Evolutionary conservation across 129 eudicot genomes (phyloP), one percentile per base, ranked within the genome.

Genomic region (Rutidosis leptorrhynchoides): DNA sequence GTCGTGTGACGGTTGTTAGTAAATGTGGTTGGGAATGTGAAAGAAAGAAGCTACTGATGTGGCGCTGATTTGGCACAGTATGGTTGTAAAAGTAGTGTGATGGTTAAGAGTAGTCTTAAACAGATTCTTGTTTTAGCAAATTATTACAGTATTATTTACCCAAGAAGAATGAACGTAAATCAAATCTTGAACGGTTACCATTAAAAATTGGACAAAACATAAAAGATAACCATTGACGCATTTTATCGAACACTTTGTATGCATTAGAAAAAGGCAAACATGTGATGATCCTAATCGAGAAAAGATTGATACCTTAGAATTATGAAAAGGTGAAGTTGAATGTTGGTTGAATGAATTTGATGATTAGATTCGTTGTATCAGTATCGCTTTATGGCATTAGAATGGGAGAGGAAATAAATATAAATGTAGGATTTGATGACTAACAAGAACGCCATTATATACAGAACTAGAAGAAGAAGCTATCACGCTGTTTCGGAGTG

Each of bases 401-500:
- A 49, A 49, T 57, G 24, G 22, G 75, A 75, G 69, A 68, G 48
- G 69, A 26, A 40, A 42, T 25, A 46, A 5, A 49, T n/a, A 49
- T 9, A 14, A 45, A 73, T 75, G 80, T 67, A 49, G 19, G 40
- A n/a, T 60, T 64, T 48, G 32, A 75, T 17, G 45, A 58, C 3
- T 6, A 68, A 27, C 42, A 60, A 37, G 58, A 53, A 27, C 5
- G 2, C 2, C 4, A 33, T 68, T 26, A 70, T 42, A 58, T 75
- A 75, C 65, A 73, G 16, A 40, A 11, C 64, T 73, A 73, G 16
- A 40, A 11, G 70, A 68, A 68, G 33, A 75, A 68, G 25, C 22
- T 40, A 68, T 68, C 65, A 75, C 58, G 80, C 61, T 24, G 70
- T 60, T 75, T 75, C 70, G 57, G 43, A 33, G 58, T 55, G 43